These are phyloP conservation scores for Solanum etuberosum DNA, from an alignment of 257 asterid genomes.

Conservation along the genomic window DNA sequence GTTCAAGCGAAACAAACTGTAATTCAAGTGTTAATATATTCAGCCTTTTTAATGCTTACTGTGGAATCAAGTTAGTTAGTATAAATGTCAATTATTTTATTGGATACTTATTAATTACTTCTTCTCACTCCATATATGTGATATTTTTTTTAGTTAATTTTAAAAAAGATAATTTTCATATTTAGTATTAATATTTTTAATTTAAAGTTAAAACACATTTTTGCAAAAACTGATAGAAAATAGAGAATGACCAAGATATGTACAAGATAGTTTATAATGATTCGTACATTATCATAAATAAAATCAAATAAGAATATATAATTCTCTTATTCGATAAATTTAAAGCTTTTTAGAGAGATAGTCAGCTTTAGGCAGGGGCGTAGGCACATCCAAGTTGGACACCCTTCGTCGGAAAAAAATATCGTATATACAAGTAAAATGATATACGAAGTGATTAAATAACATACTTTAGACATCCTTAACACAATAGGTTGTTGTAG, in stretches of 20 bases:
- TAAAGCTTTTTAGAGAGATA: neutral
- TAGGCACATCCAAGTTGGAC: too few species aligned
- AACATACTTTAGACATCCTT: too few species aligned
- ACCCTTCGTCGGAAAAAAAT: too few species aligned
- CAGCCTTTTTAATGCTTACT: neutral
- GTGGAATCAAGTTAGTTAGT: neutral
- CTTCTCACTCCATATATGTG: neutral
- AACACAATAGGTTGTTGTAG: too few species aligned
- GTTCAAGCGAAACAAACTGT: neutral
- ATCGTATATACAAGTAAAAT: too few species aligned
- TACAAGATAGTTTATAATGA: neutral
- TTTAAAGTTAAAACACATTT: too few species aligned
- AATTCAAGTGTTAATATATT: neutral
- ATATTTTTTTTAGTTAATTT: too few species aligned
- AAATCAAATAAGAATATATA: neutral
- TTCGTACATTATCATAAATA: neutral
- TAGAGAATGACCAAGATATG: neutral
- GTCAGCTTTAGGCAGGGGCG: accelerated
- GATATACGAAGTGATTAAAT: too few species aligned
- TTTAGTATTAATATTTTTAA: neutral
- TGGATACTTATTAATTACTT: neutral
- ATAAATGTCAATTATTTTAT: neutral
- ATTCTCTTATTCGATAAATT: neutral
- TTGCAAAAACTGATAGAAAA: too few species aligned
- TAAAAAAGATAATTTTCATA: too few species aligned